Base-by-base conservation (phyloP, 108 stramenopile genomes). In the Discostella stelligeroides region DNA sequence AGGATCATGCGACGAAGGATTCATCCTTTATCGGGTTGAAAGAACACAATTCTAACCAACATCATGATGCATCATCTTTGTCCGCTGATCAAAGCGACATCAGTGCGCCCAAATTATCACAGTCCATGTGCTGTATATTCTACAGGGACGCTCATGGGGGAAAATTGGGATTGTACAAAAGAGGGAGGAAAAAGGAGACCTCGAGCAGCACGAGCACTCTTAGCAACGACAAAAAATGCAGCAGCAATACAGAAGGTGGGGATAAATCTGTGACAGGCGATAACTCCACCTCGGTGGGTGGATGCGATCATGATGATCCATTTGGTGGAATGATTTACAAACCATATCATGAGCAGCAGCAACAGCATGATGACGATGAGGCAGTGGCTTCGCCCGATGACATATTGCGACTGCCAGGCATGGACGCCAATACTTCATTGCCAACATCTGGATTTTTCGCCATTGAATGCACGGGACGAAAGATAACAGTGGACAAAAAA, bases 391-490 rank as follows among this genome's bases (percentile, higher is more conserved):
- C 21, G 0, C 6, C 60, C 37, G 25, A 28, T 29, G 57, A 68
- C 59, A 38, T 57, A 2, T 14, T 70, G 17, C 43, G 48, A 9
- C 60, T 27, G 60, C 69, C 72, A 29, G 41, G 47, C 23, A 58
- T 56, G 73, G 34, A 69, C 21, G 12, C 47, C 42, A 43, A 39
- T 8, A 59, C 39, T 18, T 48, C 45, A 23, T 39, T 82, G 11
- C 86, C 86, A 1, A 1, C 60, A 15, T 38, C 12, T 4, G 86
- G 88, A n/a, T 89, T 86, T 62, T 92, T 81, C 55, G 84, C 81
- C 12, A 53, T 92, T 21, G 87, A 89, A 54, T 81, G 86, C 62
- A 62, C 86, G 27, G 84, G 87, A 3, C 81, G 86, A 51, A 87
- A 86, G 76, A 80, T 80, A 10, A 82, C 85, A 0, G 68, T 74